phyloP scores from a whole-genome alignment of 441 rosid species.

The Populus tomentosa region DNA sequence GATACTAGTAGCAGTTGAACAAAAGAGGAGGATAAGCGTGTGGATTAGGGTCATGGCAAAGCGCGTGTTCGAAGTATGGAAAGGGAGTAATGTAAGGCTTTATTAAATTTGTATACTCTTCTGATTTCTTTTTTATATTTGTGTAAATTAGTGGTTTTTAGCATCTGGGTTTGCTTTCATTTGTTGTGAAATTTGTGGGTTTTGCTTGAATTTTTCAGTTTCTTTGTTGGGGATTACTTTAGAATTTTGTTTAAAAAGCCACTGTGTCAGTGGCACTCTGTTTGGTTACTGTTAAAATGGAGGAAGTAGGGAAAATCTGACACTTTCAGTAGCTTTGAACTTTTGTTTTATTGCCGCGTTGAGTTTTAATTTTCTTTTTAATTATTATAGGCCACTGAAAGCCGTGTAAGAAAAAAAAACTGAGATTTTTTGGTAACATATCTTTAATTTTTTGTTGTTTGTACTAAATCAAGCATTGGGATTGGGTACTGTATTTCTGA shows the following conservation, averaged over 20 bases:
- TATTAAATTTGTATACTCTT: neutral
- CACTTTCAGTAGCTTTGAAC: constrained; percentile 5
- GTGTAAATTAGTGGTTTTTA: constrained; percentile 8
- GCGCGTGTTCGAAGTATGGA: constrained; percentile 87
- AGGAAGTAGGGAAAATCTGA: neutral
- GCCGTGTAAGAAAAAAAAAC: no score
- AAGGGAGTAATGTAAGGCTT: constrained; percentile 75
- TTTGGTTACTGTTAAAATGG: constrained; percentile 13
- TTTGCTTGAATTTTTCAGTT: neutral
- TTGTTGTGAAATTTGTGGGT: constrained; percentile 10
- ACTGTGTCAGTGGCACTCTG: constrained; percentile 1
- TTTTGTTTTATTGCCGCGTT: neutral
- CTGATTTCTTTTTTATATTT: neutral
- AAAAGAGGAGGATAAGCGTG: constrained; percentile 19
- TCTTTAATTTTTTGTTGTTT: neutral
- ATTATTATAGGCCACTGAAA: neutral
- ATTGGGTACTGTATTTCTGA: neutral
- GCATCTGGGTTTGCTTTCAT: constrained; percentile 6
- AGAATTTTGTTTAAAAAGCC: neutral
- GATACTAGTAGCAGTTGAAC: neutral
- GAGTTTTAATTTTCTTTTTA: neutral
- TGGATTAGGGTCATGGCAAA: constrained; percentile 47
- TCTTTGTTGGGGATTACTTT: neutral
- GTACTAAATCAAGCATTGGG: neutral
- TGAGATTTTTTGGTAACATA: no score